A percentile compares a stretch with the other conserved stretches of the same genome.
Conservation (phyloP, 2,329 filamentous ascomycete genomes). For the Cryoendolithus antarcticus region DNA sequence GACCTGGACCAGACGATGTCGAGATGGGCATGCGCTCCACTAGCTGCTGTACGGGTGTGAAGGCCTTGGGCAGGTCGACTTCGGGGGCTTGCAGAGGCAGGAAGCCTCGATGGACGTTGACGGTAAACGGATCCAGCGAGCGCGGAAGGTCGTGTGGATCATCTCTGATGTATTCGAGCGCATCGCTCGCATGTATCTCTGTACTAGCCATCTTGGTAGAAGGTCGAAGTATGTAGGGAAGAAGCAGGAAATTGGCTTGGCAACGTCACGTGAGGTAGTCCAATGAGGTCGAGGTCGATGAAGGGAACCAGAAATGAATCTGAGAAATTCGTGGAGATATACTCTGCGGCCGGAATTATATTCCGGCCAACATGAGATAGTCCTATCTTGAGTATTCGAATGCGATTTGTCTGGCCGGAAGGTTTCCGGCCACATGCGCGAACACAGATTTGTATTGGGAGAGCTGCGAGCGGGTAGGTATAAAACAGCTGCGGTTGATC, state of each 20-base stretch:
- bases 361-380: background rate
- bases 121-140: conserved; percentile 48
- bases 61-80: conserved; percentile 55
- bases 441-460: background rate
- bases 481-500: too few relatives aligned
- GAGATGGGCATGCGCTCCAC: conserved; percentile 68
- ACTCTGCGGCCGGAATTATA: conserved; percentile 3
- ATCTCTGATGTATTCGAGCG: conserved; percentile 16
- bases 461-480: too few relatives aligned
- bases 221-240: background rate
- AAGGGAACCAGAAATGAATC: conserved; percentile 1
- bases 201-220: conserved; percentile 1
- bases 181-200: background rate
- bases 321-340: conserved; percentile 5
- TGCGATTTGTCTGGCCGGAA: conserved; percentile 5
- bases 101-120: conserved; percentile 63
- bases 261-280: conserved; percentile 4
- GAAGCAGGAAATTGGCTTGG: background rate
- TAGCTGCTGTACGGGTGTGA: conserved; percentile 58
- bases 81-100: conserved; percentile 47
- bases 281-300: background rate
- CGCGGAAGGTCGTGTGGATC: conserved; percentile 15
- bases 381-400: background rate
- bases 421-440: background rate
- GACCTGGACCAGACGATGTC: conserved; percentile 62